Percentiles rank a stretch among this genome's conserved stretches.
phyloP scores from a whole-genome alignment of 208 protist genomes.

The Crithidia expoeki region DNA sequence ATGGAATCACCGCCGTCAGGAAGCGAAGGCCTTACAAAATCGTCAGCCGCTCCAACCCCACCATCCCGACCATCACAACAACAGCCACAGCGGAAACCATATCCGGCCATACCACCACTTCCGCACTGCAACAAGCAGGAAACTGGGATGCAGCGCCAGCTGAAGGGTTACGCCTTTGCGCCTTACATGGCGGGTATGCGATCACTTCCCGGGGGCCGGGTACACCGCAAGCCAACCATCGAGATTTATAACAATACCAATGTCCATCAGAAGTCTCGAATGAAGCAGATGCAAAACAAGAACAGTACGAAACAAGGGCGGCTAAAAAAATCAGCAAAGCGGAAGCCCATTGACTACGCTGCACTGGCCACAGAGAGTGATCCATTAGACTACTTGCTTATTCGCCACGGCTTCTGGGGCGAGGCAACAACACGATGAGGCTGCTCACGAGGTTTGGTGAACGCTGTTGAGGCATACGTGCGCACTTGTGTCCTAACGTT shows the following conservation, averaged over 20 bases:
- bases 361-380: constrained; percentile 20
- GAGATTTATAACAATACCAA: not conserved
- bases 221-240: not conserved
- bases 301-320: not conserved
- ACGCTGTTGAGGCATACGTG: not conserved
- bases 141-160: not conserved
- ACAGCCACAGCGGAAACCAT: not conserved
- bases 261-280: not conserved
- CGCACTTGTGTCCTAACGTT: not conserved
- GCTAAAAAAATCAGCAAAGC: not conserved
- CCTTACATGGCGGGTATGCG: constrained; percentile 18
- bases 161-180: constrained; percentile 7
- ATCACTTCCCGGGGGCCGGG: not conserved
- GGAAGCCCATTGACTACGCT: constrained; percentile 8
- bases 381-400: constrained; percentile 30
- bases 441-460: too few relatives aligned
- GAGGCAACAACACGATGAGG: constrained; percentile 27
- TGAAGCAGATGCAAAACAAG: not conserved
- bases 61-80: not conserved
- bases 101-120: not conserved
- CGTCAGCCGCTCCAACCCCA: too few relatives aligned
- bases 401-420: constrained; percentile 45
- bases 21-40: too few relatives aligned
- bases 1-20: not conserved
- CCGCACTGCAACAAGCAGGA: not conserved